Percentiles rank a stretch among this genome's conserved stretches.
Conservation (phyloP, 2,329 filamentous ascomycete genomes). For the Hypoxylon sp. region DNA sequence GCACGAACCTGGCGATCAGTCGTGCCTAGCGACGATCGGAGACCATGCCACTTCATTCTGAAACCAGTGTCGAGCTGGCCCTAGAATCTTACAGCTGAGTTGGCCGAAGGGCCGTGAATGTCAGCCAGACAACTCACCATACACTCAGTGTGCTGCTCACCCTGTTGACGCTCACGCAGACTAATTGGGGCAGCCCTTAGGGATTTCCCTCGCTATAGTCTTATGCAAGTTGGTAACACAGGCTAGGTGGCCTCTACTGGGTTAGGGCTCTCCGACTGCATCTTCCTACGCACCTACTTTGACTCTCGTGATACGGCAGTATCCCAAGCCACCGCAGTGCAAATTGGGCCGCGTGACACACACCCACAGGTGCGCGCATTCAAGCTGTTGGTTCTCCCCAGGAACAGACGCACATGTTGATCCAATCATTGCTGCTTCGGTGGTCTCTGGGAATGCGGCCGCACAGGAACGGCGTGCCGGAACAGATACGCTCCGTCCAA, state of each 20-base stretch:
- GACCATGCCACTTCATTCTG: slow-evolving; percentile 28
- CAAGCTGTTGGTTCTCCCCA: slow-evolving; percentile 15
- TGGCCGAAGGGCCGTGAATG: neutral
- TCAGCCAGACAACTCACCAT: slow-evolving; percentile 20
- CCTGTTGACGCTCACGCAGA: slow-evolving; percentile 9
- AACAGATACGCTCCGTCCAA: slow-evolving; percentile 13
- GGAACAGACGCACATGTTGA: neutral
- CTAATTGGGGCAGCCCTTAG: slow-evolving; percentile 8
- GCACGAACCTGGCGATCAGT: slow-evolving; percentile 20
- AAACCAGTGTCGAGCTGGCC: slow-evolving; percentile 30
- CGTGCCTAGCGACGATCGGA: slow-evolving; percentile 29
- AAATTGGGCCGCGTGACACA: slow-evolving; percentile 12
- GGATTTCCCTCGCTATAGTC: neutral
- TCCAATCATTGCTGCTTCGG: slow-evolving; percentile 9
- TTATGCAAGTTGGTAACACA: slow-evolving; percentile 5
- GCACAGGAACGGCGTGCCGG: slow-evolving; percentile 7
- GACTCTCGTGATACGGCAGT: slow-evolving; percentile 2
- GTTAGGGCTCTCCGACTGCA: slow-evolving; percentile 18
- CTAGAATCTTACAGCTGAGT: slow-evolving; percentile 32
- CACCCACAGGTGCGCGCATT: neutral
- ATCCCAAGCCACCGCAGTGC: slow-evolving; percentile 20
- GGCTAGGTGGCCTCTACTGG: slow-evolving; percentile 16
- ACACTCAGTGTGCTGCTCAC: neutral
- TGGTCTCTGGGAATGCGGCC: slow-evolving; percentile 11
- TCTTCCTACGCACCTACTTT: slow-evolving; percentile 11